These are phyloP conservation scores for Zychaea mexicana DNA, from an alignment of 371 early-diverging fungal genomes.

Conservation along the genomic window DNA sequence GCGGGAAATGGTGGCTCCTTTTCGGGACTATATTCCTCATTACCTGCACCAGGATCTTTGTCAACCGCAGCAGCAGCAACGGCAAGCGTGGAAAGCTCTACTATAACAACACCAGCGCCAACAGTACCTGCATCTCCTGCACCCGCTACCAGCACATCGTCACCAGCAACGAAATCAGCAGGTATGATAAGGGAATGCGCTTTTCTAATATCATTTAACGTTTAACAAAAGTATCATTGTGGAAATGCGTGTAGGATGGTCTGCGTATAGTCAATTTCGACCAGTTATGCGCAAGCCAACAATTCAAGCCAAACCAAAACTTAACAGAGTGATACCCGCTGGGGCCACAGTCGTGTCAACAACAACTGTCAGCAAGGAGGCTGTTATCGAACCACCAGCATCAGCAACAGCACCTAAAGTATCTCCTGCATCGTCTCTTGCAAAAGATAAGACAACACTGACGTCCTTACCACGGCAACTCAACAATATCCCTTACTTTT, in stretches of 20 bases:
- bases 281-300: conserved; percentile 51
- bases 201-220: no score
- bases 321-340: conserved; percentile 42
- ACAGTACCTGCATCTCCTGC: background rate
- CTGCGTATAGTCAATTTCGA: conserved; percentile 42
- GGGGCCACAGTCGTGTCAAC: conserved; percentile 46
- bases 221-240: no score
- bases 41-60: conserved; percentile 19
- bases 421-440: background rate
- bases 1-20: background rate
- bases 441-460: background rate
- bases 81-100: background rate
- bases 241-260: conserved; percentile 46
- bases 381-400: conserved; percentile 2
- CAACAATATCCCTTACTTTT: conserved; percentile 16
- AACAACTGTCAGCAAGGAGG: conserved; percentile 32
- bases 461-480: conserved; percentile 1
- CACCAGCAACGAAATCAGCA: conserved; percentile 20
- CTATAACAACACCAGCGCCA: background rate
- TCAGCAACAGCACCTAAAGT: background rate
- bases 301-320: conserved; percentile 48
- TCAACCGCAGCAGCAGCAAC: background rate
- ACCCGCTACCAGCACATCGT: conserved; percentile 1
- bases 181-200: conserved; percentile 14
- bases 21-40: conserved; percentile 21